Evolutionary conservation across 805 yeast genomes (phyloP), one percentile per base, ranked within the genome.

Genomic region (Zygoascus bituminiphila): DNA sequence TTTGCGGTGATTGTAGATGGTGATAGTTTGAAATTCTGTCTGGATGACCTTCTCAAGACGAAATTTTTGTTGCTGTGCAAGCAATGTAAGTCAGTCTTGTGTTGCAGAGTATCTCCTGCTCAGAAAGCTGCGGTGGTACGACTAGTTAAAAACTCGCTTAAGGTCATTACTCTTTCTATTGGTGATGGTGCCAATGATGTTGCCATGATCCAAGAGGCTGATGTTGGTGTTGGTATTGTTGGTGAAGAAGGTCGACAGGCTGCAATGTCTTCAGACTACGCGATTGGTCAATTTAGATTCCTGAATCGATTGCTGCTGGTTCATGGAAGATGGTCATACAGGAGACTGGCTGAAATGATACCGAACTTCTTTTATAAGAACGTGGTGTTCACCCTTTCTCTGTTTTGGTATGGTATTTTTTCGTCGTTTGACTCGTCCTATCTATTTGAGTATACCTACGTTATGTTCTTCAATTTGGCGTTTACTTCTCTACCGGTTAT

Each of bases 181-280:
- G 94, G 94, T 35, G 94, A 84, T 62, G 94, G 94, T 51, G 86
- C 94, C 19, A 84, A 84, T 59, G 94, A 84, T 64, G 94, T 84
- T 40, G 87, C 94, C 8, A 84, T 84, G 94, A 85, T 84, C 52
- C 94, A 85, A 60, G 83, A 85, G 25, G 91, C 94, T 4, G 81
- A 85, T 62, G 81, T 84, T 20, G 94, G 94, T 51, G 80, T 84
- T 35, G 94, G 94, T 52, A 85, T 84, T 57, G 91, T 89, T 2
- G 94, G 94, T 54, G 91, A 82, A 59, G 94, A 84, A 66, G 94
- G 94, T 48, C 67, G 94, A 42, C 91, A 84, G 59, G 94, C 94
- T 1, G 93, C 79, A 5, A 84, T 84, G 94, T 79, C 88, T 1
- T 80, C 91, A 0, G 94, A 84, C 66, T 85, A 83, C 63, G 91